Base-by-base conservation (phyloP, 2,329 filamentous ascomycete genomes). In the Colletotrichum cereale region DNA sequence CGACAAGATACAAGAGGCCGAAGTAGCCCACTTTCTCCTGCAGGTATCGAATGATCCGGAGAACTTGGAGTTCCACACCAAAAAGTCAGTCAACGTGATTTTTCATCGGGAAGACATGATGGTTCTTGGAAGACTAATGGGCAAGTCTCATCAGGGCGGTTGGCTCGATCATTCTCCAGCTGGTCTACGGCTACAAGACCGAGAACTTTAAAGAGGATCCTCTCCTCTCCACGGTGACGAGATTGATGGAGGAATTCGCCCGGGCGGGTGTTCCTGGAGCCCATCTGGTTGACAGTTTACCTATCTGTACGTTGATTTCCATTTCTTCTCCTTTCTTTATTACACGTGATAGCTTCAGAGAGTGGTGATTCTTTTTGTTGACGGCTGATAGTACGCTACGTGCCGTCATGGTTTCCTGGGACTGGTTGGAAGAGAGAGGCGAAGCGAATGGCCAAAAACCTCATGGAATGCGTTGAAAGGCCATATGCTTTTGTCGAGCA, bases 401-500 rank as follows among this genome's bases (percentile, higher is more conserved):
- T 75, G 7, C 74, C 74, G 1, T 48, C 56, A 6, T 73, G 74
- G 74, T 61, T 74, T 11, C 74, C 74, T 3, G 74, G 73, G 0
- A 44, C 74, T 0, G 67, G 47, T 8, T 75, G 73, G 50, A 69
- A 75, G 57, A 52, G 61, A 16, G 34, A 53, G 4, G 73, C 73
- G 10, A 48, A 62, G 29, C 11, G 31, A 67, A 26, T 72, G 62
- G 56, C 31, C 21, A n/a, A n/a, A 38, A 64, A 18, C 36, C 26
- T 24, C 66, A 67, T 2, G 1, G 66, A 67, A 14, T 40, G 67
- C 0, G 42, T 53, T 1, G 68, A 75, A 5, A 66, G 14, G 34
- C 68, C 72, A 0, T 75, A 74, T 26, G 36, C 42, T 2, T 75
- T 75, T 5, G 74, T 75, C 10, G 86, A 73, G 31, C 24, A 64